Percentiles rank a stretch among this genome's conserved stretches.
These are phyloP conservation scores for Prunus fruticosa DNA, from an alignment of 306 rosid species.

Conservation along the genomic window DNA sequence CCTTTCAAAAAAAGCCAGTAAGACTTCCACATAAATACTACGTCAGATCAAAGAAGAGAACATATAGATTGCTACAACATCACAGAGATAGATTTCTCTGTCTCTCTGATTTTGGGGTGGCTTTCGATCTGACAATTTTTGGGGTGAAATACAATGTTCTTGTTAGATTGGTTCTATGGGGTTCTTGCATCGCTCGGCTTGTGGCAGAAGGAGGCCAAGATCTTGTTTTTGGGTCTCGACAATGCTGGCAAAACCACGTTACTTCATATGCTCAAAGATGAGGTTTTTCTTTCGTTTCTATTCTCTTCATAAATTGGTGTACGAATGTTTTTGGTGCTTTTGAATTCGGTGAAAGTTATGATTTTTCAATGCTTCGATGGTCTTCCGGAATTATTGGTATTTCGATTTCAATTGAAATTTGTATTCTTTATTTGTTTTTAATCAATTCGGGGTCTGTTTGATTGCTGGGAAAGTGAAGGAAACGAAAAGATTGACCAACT, in stretches of 20 bases:
- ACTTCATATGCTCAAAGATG: constrained; percentile 93
- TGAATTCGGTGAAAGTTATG: background rate
- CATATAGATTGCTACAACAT: background rate
- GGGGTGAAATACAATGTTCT: constrained; percentile 45
- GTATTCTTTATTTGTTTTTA: background rate
- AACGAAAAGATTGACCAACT: background rate
- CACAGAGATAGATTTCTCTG: constrained; percentile 4
- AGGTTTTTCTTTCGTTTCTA: constrained; percentile 37
- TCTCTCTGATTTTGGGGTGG: constrained; percentile 27
- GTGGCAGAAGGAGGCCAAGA: constrained; percentile 96
- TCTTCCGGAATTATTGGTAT: background rate
- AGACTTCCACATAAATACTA: background rate
- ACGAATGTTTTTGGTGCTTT: background rate
- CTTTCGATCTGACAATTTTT: constrained; percentile 32
- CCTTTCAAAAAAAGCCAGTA: background rate
- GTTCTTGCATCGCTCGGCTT: constrained; percentile 83
- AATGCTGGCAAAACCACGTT: constrained; percentile 89
- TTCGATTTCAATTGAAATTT: background rate
- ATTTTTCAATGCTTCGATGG: background rate
- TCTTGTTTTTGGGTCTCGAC: constrained; percentile 85
- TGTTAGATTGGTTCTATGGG: constrained; percentile 85
- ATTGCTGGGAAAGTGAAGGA: constrained; percentile 6
- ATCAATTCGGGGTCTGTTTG: constrained; percentile 2
- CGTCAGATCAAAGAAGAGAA: background rate
- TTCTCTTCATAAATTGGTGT: background rate